Evolutionary conservation across 352 stramenopile species (phyloP).

Genomic region (Stramenopiles sp.): DNA sequence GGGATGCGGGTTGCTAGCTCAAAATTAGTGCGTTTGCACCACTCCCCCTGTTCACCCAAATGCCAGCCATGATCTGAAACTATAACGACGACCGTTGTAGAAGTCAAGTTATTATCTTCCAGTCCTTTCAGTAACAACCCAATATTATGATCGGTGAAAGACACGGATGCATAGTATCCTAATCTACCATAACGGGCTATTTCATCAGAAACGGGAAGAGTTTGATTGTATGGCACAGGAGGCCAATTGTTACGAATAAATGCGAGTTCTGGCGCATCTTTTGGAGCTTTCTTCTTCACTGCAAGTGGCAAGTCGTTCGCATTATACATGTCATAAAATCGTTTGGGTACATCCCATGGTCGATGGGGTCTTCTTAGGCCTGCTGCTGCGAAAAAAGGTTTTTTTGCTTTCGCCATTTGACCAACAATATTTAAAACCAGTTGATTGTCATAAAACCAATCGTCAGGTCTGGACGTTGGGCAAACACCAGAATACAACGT

Average conservation of each 20-base stretch:
- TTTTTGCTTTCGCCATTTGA: neutral
- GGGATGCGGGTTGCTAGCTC: slow-evolving; percentile 20
- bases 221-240: neutral
- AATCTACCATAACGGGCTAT: slow-evolving; percentile 6
- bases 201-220: neutral
- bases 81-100: slow-evolving; percentile 26
- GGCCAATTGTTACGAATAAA: neutral
- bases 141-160: slow-evolving; percentile 21
- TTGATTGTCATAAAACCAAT: neutral
- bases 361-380: slow-evolving; percentile 24
- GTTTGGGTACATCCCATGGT: slow-evolving; percentile 19
- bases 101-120: slow-evolving; percentile 14
- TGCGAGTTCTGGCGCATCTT: slow-evolving; percentile 4
- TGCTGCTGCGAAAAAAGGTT: slow-evolving; percentile 23
- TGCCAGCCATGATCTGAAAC: slow-evolving; percentile 22
- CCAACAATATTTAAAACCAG: neutral
- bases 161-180: slow-evolving; percentile 20
- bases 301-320: slow-evolving; percentile 11
- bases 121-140: slow-evolving; percentile 20
- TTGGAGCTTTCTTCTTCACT: slow-evolving; percentile 3
- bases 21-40: slow-evolving; percentile 21
- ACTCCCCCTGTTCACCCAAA: slow-evolving; percentile 23
- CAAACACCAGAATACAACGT: neutral
- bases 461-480: too few relatives aligned
- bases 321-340: slow-evolving; percentile 18